A percentile compares a stretch with the other conserved stretches of the same genome.
Evolutionary conservation across 345 rosid genomes (phyloP).

Genomic region (Durio zibethinus): DNA sequence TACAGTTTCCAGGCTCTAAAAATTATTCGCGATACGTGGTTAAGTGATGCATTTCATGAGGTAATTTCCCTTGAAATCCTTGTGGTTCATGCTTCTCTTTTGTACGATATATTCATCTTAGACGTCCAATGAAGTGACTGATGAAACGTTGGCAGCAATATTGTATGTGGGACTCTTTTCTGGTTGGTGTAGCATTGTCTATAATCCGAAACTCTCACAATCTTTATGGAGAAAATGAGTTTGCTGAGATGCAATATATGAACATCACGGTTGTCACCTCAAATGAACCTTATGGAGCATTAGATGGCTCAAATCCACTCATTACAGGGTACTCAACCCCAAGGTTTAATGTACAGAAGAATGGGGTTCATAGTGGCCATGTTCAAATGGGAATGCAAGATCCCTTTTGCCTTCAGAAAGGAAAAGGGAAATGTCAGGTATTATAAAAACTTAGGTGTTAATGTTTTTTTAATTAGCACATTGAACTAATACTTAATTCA

Average conservation of each 20-base stretch:
- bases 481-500: neutral
- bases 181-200: constrained; percentile 74
- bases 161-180: constrained; percentile 94
- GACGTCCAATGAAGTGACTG: neutral
- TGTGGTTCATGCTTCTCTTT: neutral
- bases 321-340: constrained; percentile 49
- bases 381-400: constrained; percentile 71
- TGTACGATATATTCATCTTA: neutral
- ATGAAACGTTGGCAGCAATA: constrained; percentile 52
- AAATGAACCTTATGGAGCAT: constrained; percentile 60
- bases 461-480: neutral
- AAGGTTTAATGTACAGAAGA: constrained; percentile 46
- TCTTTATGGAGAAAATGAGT: constrained; percentile 54
- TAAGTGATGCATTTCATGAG: constrained; percentile 49
- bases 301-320: constrained; percentile 79
- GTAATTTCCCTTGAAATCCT: constrained; percentile 28
- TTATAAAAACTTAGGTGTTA: neutral
- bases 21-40: constrained; percentile 73
- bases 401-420: constrained; percentile 54
- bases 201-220: constrained; percentile 45
- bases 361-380: constrained; percentile 86
- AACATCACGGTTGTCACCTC: constrained; percentile 85
- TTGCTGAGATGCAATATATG: constrained; percentile 85
- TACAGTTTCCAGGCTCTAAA: constrained; percentile 72
- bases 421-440: constrained; percentile 84